Evolutionary conservation across 2,329 filamentous ascomycete species (phyloP).

Genomic region (Colletotrichum abscissum): DNA sequence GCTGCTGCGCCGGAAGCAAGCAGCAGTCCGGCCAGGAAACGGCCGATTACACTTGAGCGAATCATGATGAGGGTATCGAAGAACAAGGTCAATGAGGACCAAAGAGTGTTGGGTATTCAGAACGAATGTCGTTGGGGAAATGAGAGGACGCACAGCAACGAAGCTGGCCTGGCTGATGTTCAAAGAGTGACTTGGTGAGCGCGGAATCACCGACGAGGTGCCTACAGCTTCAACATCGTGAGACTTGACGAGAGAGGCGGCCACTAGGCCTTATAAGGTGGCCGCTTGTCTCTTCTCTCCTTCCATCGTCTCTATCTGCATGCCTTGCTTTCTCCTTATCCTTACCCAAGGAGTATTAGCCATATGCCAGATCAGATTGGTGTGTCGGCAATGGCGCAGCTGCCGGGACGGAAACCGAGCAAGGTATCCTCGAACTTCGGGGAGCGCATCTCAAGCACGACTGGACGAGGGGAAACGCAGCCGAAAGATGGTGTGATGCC

Average conservation of each 20-base stretch:
- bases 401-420: slow-evolving; percentile 1
- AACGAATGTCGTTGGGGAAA: neutral
- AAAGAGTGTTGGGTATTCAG: neutral
- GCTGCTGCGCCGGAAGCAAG: slow-evolving; percentile 23
- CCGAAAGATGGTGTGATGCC: slow-evolving; percentile 7
- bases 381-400: slow-evolving; percentile 8
- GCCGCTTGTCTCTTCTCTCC: neutral
- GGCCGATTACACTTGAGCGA: slow-evolving; percentile 17
- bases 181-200: slow-evolving; percentile 4
- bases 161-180: slow-evolving; percentile 8
- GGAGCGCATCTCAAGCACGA: neutral
- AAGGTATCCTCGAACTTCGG: neutral
- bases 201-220: slow-evolving; percentile 19
- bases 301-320: neutral
- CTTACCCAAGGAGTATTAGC: neutral
- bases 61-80: slow-evolving; percentile 18
- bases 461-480: neutral
- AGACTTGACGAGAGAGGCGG: neutral
- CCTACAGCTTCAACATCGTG: slow-evolving; percentile 9
- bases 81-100: neutral
- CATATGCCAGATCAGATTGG: neutral
- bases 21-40: slow-evolving; percentile 20
- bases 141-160: slow-evolving; percentile 22
- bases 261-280: slow-evolving; percentile 24
- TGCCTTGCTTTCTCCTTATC: neutral